Base-by-base conservation (phyloP, 176 grass and related monocot species). In the Luzula sylvatica region DNA sequence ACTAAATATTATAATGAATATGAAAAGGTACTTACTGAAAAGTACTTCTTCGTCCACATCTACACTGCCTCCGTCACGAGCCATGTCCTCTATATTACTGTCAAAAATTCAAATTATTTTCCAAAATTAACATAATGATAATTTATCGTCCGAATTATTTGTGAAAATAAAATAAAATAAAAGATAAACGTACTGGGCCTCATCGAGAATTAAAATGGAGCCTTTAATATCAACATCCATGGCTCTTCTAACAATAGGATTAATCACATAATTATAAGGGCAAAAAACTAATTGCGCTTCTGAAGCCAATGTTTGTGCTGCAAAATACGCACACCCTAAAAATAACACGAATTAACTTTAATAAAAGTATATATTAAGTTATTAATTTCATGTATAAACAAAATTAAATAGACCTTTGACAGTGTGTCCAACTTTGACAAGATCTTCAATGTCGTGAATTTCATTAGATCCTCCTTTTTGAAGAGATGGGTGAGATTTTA, bases 391-490 rank as follows among this genome's bases (percentile, higher is more conserved):
- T 16, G 23, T 28, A 62, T 23, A 17, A 52, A 19, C 22, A 65
- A 50, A 35, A 76, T 74, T 39, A 75, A 58, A 52, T 38, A 26
- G n/a, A 95, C 89, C 89, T 58, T 95, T 85, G 7, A 85, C 57
- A 56, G 70, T 78, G 12, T 5, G 62, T 8, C 89, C 89, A 29
- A 95, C 56, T 66, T 55, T 85, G 18, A 95, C 70, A 16, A 95
- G 89, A 73, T 95, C 89, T 79, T 95, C 89, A 58, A 95, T 95
- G 65, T 95, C 89, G 42, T 95, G 89, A 79, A 88, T 76, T 78
- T 95, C 83, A 68, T 88, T 77, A 72, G 52, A 85, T 15, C 89
- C 89, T 63, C 89, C 89, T 45, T 57, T 88, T 62, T 88, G 89
- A 78, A 95, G 76, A 46, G 83, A 88, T 69, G 83, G 83, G 62